Conservation (phyloP, 176 grass and related monocot genomes). For the Rhynchospora breviuscula region DNA sequence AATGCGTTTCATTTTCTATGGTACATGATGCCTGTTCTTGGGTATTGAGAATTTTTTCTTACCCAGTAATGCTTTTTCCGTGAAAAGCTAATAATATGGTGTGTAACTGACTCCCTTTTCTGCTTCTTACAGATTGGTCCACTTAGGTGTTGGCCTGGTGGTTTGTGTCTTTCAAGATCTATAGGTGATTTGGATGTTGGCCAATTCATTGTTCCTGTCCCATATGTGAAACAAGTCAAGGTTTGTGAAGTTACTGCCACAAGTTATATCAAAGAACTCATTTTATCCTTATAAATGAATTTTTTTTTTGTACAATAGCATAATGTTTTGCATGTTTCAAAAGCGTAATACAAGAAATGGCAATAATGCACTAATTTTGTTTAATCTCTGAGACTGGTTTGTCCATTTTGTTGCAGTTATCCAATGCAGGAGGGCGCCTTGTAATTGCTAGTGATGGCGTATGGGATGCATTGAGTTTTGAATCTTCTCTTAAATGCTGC, state of each 20-base stretch:
- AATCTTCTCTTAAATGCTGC: conserved; percentile 65
- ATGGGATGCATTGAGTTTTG: conserved; percentile 85
- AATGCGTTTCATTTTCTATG: neutral
- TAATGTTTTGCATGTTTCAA: neutral
- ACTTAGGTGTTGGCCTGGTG: conserved; percentile 98
- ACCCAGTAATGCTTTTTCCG: neutral
- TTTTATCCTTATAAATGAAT: too few species aligned
- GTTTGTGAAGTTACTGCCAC: conserved; percentile 35
- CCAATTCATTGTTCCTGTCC: conserved; percentile 90
- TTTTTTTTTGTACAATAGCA: neutral
- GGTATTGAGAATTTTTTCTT: neutral
- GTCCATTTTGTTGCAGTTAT: conserved; percentile 46
- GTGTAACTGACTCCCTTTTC: neutral
- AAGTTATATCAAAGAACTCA: neutral
- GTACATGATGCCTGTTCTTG: neutral
- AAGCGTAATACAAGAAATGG: neutral
- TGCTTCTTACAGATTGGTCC: conserved; percentile 71
- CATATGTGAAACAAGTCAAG: conserved; percentile 99
- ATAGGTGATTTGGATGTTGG: conserved; percentile 94
- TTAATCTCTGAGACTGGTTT: conserved; percentile 10
- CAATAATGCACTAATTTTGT: conserved; percentile 15
- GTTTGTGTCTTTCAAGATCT: conserved; percentile 94
- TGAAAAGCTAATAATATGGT: neutral
- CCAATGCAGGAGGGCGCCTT: conserved; percentile 78
- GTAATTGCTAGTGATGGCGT: conserved; percentile 97